Base-by-base conservation (phyloP, 768 basidiomycete species). In the Lentinula boryana region DNA sequence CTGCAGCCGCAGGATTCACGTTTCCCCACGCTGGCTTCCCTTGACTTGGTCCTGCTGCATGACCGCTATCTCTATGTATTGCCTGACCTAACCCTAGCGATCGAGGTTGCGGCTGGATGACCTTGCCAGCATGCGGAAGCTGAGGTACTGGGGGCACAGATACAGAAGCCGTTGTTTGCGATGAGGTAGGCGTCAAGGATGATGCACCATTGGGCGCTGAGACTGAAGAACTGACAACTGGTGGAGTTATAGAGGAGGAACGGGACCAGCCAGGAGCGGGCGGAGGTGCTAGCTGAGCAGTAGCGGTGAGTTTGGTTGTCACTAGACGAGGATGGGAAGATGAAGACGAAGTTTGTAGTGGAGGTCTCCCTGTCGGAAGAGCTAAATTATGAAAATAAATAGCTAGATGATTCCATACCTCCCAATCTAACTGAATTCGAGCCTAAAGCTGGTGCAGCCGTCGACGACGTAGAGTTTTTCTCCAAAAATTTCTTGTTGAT, bases 401-500 rank as follows among this genome's bases (percentile, higher is more conserved):
- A 70, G 89, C 88, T 76, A 63, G 75, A 51, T 33, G n/a, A 33
- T 15, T 32, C n/a, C 40, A n/a, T 27, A 60, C 77, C 79, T 35
- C 80, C 83, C 9, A 80, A 63, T 73, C 86, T 90, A 60, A 73
- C 65, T 44, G 78, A 67, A 51, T 76, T 69, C 35, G 79, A 77
- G 54, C 71, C 70, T 31, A 79, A 74, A 53, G 76, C 67, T 18
- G 83, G 75, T 38, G 77, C 68, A 27, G 84, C 70, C 51, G 77
- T 74, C 27, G 85, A 78, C 44, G 84, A 76, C 46, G 86, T 72
- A 5, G 85, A 85, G 59, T 88, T 89, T 81, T 95, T 96, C 78
- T 94, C 91, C 46, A 98, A 78, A 73, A 98, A 98, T 74, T 92
- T 93, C 84, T 95, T 96, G 78, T 93, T 96, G 73, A 98, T 93